A percentile compares a stretch with the other conserved stretches of the same genome.
These are phyloP conservation scores for Cornus kousa DNA, from an alignment of 148 eudicot species.

Conservation along the genomic window DNA sequence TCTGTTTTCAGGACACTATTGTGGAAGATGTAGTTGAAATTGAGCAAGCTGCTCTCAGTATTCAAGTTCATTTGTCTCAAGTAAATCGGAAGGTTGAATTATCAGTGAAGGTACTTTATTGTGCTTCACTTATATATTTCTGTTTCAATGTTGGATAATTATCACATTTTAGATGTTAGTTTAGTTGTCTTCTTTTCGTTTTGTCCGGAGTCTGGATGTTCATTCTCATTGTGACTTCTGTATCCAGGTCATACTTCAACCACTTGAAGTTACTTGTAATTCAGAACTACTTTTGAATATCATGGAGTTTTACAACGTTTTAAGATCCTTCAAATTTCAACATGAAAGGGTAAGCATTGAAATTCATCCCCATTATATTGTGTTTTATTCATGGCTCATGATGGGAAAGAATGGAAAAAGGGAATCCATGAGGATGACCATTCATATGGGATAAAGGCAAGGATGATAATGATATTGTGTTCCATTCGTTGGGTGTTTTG, in stretches of 20 bases:
- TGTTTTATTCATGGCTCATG: background rate
- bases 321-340: constrained; percentile 42
- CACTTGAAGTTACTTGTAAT: constrained; percentile 56
- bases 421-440: too few species aligned
- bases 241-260: constrained; percentile 60
- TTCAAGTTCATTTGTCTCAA: constrained; percentile 52
- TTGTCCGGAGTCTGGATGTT: background rate
- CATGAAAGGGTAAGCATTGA: constrained; percentile 54
- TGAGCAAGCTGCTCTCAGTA: constrained; percentile 43
- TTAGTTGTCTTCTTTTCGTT: background rate
- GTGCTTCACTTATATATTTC: background rate
- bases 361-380: background rate
- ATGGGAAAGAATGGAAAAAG: too few species aligned
- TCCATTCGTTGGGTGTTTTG: background rate
- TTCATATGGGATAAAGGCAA: too few species aligned
- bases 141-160: constrained; percentile 1
- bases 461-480: background rate
- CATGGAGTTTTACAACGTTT: constrained; percentile 50
- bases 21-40: constrained; percentile 28
- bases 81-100: constrained; percentile 34
- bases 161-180: background rate
- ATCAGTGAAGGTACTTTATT: constrained; percentile 51
- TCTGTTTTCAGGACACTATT: constrained; percentile 30
- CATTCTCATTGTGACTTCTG: constrained; percentile 4
- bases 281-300: constrained; percentile 46